Conservation (phyloP, 192 early-diverging fungal species). For the Coemansia asiatica region DNA sequence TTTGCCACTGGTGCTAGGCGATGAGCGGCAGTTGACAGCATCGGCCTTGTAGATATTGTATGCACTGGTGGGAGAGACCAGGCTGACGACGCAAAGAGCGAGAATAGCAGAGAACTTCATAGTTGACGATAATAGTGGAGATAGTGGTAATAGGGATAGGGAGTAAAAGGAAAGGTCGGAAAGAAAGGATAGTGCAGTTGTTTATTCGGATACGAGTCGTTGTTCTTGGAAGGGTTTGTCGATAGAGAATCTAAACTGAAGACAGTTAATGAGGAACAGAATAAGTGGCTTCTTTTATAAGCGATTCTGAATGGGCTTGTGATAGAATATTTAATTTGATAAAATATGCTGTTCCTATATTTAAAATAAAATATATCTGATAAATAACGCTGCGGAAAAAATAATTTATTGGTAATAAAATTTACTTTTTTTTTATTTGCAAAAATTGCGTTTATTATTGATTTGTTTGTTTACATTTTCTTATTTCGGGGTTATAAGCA, state of each 20-base stretch:
- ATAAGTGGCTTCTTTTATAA: constrained; percentile 2
- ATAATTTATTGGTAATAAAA: too few relatives aligned
- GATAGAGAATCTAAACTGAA: background rate
- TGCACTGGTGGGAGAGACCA: constrained; percentile 9
- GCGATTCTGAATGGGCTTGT: background rate
- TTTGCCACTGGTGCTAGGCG: constrained; percentile 7
- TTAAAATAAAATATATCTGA: too few relatives aligned
- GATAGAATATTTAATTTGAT: too few relatives aligned
- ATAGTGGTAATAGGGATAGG: too few relatives aligned
- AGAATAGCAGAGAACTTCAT: constrained; percentile 13
- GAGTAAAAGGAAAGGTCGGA: background rate
- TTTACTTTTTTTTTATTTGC: too few relatives aligned
- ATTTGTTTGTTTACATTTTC: too few relatives aligned
- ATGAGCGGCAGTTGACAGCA: constrained; percentile 15
- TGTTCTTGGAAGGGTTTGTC: background rate
- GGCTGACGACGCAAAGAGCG: constrained; percentile 11
- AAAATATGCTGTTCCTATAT: too few relatives aligned
- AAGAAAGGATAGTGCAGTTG: background rate
- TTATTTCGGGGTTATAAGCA: too few relatives aligned
- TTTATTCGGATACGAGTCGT: background rate
- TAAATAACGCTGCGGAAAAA: too few relatives aligned
- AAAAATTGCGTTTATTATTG: too few relatives aligned
- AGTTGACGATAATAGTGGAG: background rate
- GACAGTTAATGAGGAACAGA: background rate
- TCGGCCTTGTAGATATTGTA: constrained; percentile 22